Evolutionary conservation across 2,329 filamentous ascomycete genomes (phyloP).

Genomic region (Chalara sp.): DNA sequence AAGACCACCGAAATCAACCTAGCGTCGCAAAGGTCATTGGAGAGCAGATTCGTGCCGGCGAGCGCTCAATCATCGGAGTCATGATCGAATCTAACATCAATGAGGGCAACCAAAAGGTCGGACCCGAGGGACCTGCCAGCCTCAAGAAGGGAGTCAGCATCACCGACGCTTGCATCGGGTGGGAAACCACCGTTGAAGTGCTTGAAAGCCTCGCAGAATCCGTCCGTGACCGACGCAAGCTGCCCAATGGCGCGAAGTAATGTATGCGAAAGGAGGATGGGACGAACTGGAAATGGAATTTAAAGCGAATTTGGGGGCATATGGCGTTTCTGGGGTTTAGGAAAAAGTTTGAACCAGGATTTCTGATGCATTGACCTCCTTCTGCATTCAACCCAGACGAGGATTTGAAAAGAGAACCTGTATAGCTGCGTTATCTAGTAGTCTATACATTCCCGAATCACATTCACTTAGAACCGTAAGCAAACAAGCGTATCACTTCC

Average conservation of each 20-base stretch:
- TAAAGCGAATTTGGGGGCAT: too few species aligned
- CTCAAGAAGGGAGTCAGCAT: constrained; percentile 90
- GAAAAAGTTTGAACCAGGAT: too few species aligned
- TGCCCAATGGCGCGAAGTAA: background rate
- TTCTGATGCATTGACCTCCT: background rate
- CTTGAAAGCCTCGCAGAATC: constrained; percentile 82
- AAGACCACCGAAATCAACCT: constrained; percentile 96
- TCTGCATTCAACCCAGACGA: background rate
- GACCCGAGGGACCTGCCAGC: constrained; percentile 67
- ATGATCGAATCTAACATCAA: constrained; percentile 99
- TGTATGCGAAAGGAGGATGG: background rate
- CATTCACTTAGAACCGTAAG: too few species aligned
- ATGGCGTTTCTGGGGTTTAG: constrained; percentile 7
- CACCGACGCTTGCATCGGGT: constrained; percentile 93
- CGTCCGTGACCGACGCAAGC: constrained; percentile 63
- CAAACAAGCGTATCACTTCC: too few species aligned
- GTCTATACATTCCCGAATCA: too few species aligned
- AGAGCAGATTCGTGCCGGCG: constrained; percentile 80
- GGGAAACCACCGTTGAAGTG: constrained; percentile 76
- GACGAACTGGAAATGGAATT: background rate
- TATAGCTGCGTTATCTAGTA: too few species aligned
- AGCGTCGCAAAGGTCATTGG: constrained; percentile 77
- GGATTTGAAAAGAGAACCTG: too few species aligned
- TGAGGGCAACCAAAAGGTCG: constrained; percentile 85
- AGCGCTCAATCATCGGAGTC: constrained; percentile 85